Percentiles rank a stretch among this genome's conserved stretches.
These are phyloP conservation scores for Starmera stellimalicola DNA, from an alignment of 1,139 yeast species.

Conservation along the genomic window DNA sequence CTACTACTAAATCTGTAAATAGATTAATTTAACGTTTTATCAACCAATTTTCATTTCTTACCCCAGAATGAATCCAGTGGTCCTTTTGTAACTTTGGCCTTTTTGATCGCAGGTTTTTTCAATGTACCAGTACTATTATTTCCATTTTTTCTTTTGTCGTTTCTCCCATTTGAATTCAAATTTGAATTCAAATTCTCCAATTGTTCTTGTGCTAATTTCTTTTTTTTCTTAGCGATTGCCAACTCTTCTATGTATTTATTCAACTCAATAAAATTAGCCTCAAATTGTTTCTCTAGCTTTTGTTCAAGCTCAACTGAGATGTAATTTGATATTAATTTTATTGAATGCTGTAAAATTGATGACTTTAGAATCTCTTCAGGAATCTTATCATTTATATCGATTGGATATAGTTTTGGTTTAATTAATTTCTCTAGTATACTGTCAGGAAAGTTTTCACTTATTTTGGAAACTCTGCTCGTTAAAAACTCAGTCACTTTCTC, in stretches of 20 bases:
- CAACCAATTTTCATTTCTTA: conserved; percentile 4
- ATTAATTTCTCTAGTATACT: conserved; percentile 16
- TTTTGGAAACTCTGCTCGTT: conserved; percentile 21
- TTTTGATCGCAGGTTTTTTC: conserved; percentile 41
- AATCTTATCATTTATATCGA: conserved; percentile 15
- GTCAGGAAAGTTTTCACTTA: conserved; percentile 24
- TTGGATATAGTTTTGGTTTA: conserved; percentile 16
- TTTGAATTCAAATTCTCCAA: conserved; percentile 23
- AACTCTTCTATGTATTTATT: conserved; percentile 25
- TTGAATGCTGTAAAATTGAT: conserved; percentile 11
- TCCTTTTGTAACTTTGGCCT: conserved; percentile 24
- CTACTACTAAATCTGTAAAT: no score
- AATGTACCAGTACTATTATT: conserved; percentile 15
- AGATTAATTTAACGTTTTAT: not conserved
- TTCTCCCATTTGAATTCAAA: conserved; percentile 15
- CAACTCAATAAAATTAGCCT: conserved; percentile 27
- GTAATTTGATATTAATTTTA: conserved; percentile 14
- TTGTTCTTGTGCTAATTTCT: conserved; percentile 28
- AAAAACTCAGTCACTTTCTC: conserved; percentile 27
- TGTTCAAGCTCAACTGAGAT: conserved; percentile 7
- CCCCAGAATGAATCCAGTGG: conserved; percentile 18
- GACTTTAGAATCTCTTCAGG: conserved; percentile 24
- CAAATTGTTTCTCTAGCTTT: conserved; percentile 9
- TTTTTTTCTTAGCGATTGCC: conserved; percentile 17
- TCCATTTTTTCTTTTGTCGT: conserved; percentile 18